phyloP scores from a whole-genome alignment of 257 asterid species.

The Ehretia macrophylla region DNA sequence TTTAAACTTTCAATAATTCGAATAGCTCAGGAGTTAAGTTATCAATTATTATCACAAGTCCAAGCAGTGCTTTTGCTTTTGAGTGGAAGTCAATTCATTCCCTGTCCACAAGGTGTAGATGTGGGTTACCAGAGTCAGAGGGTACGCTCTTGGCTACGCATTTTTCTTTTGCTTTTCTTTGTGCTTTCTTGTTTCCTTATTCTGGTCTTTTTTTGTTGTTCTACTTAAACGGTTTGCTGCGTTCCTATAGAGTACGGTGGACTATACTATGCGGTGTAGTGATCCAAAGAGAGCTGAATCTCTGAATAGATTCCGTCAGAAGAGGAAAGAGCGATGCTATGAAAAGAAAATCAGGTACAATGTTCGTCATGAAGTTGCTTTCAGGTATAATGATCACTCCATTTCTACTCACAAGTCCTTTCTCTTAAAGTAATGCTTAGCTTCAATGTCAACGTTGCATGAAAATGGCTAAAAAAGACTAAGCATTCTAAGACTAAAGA shows the following conservation, averaged over 20 bases:
- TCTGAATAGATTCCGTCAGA: slow-evolving; percentile 36
- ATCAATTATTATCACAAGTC: slow-evolving; percentile 17
- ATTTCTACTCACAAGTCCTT: not conserved
- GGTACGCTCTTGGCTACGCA: slow-evolving; percentile 17
- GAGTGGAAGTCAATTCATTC: slow-evolving; percentile 33
- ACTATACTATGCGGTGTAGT: slow-evolving; percentile 23
- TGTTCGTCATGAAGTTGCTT: slow-evolving; percentile 43
- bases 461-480: not conserved
- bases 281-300: slow-evolving; percentile 46
- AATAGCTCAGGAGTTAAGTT: not conserved
- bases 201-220: not conserved
- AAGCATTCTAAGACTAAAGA: not conserved
- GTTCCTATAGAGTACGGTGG: slow-evolving; percentile 20
- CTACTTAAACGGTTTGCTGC: slow-evolving; percentile 1
- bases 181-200: not conserved
- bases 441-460: not conserved
- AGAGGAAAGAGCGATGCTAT: slow-evolving; percentile 45
- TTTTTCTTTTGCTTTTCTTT: not conserved
- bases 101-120: slow-evolving; percentile 17
- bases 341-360: slow-evolving; percentile 45
- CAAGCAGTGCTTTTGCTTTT: slow-evolving; percentile 37
- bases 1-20: not conserved
- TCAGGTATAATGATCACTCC: slow-evolving; percentile 24
- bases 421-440: not conserved
- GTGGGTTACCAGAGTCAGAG: slow-evolving; percentile 16